phyloP scores from a whole-genome alignment of 2,329 filamentous ascomycete species.

The Penicillium griseofulvum region DNA sequence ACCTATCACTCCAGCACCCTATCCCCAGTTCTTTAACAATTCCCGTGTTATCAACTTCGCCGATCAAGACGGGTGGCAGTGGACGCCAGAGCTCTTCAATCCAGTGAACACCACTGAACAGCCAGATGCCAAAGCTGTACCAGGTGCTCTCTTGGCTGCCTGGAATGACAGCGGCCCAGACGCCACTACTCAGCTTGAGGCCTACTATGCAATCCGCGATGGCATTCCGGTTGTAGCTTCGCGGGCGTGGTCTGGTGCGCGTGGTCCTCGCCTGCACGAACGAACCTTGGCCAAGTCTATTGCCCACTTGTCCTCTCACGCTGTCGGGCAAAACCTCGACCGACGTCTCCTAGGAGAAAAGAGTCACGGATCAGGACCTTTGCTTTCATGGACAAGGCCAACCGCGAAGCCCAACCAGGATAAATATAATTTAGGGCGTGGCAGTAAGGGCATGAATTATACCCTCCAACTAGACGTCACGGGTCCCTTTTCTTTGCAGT shows the following conservation, averaged over 20 bases:
- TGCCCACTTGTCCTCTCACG: conserved; percentile 41
- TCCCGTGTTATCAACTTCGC: conserved; percentile 52
- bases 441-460: conserved; percentile 58
- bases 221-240: conserved; percentile 53
- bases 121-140: conserved; percentile 41
- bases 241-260: conserved; percentile 55
- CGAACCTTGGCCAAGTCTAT: conserved; percentile 40
- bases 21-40: conserved; percentile 49
- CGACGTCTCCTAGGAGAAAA: neutral
- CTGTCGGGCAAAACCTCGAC: conserved; percentile 53
- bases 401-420: conserved; percentile 31
- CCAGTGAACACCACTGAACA: conserved; percentile 50
- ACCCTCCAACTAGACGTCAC: conserved; percentile 51
- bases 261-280: conserved; percentile 42
- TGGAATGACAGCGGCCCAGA: conserved; percentile 59
- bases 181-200: conserved; percentile 51
- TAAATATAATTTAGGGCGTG: conserved; percentile 37
- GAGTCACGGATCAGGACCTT: conserved; percentile 13
- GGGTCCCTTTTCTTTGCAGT: conserved; percentile 47
- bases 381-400: conserved; percentile 37
- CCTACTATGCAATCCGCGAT: conserved; percentile 52
- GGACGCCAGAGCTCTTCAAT: conserved; percentile 53
- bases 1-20: conserved; percentile 49
- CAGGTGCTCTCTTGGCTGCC: conserved; percentile 51
- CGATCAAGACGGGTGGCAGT: conserved; percentile 44